Conservation (phyloP, 23 red algal species). For the Gracilaria caudata region DNA sequence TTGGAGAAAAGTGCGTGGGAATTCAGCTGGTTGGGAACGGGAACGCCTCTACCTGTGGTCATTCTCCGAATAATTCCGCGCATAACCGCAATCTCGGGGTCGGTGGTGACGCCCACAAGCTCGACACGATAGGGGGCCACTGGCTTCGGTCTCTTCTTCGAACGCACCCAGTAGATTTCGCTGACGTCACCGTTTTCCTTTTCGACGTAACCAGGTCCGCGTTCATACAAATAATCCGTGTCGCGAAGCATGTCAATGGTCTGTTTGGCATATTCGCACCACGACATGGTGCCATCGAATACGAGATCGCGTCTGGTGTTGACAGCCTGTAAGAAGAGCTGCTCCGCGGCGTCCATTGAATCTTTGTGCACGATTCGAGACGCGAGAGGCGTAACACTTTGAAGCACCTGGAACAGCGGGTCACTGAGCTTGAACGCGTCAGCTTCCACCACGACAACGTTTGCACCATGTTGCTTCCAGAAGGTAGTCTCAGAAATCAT, state of each 20-base stretch:
- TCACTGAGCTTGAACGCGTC: constrained; percentile 76
- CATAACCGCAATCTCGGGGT: constrained; percentile 65
- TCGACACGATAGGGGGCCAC: constrained; percentile 67
- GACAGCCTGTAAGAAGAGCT: constrained; percentile 71
- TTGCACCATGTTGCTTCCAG: constrained; percentile 60
- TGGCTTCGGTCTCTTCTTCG: constrained; percentile 28
- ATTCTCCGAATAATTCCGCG: constrained; percentile 72
- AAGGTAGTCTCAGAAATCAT: constrained; percentile 61
- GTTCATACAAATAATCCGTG: constrained; percentile 60
- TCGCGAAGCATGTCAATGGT: constrained; percentile 73
- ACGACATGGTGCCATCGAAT: constrained; percentile 72
- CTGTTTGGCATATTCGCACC: constrained; percentile 70
- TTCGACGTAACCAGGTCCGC: constrained; percentile 64
- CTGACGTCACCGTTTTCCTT: constrained; percentile 49
- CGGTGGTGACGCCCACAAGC: constrained; percentile 70
- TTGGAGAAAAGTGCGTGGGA: constrained; percentile 71
- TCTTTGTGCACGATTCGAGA: constrained; percentile 71
- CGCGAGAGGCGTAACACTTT: constrained; percentile 50
- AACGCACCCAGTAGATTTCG: constrained; percentile 69
- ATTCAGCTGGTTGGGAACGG: constrained; percentile 65
- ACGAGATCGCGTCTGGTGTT: constrained; percentile 67
- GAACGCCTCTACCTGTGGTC: constrained; percentile 62
- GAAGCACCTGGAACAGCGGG: constrained; percentile 65
- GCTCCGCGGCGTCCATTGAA: constrained; percentile 64
- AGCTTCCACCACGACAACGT: constrained; percentile 72